A percentile compares a stretch with the other conserved stretches of the same genome.
These are phyloP conservation scores for Phytopythium vexans DNA, from an alignment of 352 stramenopile species.

Conservation along the genomic window DNA sequence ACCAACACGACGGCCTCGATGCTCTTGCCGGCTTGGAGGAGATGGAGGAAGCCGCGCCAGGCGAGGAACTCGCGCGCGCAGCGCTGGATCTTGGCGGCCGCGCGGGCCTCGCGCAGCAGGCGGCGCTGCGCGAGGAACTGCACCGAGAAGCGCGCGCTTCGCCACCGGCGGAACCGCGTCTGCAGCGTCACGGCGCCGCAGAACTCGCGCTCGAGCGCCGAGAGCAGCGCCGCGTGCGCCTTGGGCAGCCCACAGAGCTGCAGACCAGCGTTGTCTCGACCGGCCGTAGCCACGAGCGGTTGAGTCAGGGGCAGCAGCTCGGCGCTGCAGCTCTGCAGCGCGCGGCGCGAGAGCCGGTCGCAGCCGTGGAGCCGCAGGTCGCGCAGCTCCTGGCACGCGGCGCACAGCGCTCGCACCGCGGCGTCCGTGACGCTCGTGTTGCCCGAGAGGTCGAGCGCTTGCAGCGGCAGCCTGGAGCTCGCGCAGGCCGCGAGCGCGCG, in stretches of 20 bases:
- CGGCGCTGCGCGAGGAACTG: slow-evolving; percentile 38
- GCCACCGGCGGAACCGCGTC: slow-evolving; percentile 38
- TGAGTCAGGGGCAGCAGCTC: slow-evolving; percentile 41
- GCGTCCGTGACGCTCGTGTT: slow-evolving; percentile 60
- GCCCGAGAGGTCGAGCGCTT: slow-evolving; percentile 44
- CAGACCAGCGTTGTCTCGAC: slow-evolving; percentile 25
- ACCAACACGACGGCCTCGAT: slow-evolving; percentile 32
- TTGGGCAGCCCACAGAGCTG: slow-evolving; percentile 24
- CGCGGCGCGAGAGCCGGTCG: slow-evolving; percentile 43
- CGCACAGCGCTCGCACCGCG: slow-evolving; percentile 33
- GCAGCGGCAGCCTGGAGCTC: slow-evolving; percentile 35
- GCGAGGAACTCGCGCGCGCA: slow-evolving; percentile 40
- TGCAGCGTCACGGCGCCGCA: slow-evolving; percentile 38
- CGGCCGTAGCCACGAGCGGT: slow-evolving; percentile 17
- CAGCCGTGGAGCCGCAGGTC: slow-evolving; percentile 62
- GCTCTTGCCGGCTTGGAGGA: slow-evolving; percentile 38
- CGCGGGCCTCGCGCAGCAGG: slow-evolving; percentile 29
- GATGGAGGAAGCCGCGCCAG: slow-evolving; percentile 43
- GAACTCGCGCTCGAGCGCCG: slow-evolving; percentile 29
- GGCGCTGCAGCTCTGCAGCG: slow-evolving; percentile 28
- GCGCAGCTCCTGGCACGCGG: slow-evolving; percentile 40
- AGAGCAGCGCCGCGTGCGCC: slow-evolving; percentile 35
- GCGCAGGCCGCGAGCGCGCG: slow-evolving; percentile 38
- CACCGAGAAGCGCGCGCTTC: slow-evolving; percentile 31
- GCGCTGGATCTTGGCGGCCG: slow-evolving; percentile 50